phyloP scores from a whole-genome alignment of 139 green algal species.

The Zygnema cylindricum region DNA sequence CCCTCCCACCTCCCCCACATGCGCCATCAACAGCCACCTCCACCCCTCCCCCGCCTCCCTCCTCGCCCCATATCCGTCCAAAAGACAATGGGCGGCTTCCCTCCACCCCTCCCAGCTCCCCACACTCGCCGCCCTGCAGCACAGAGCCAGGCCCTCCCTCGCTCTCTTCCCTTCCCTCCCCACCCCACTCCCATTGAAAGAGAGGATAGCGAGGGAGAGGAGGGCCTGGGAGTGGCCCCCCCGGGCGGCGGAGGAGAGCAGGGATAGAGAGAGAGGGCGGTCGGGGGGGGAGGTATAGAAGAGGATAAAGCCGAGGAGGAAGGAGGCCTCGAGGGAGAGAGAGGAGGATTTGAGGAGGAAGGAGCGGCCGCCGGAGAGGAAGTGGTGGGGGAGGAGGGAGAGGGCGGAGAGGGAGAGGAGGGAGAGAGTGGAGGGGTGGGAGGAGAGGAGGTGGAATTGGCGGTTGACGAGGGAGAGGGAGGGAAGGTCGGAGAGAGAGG shows the following conservation, averaged over 20 bases:
- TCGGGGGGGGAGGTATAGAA: conserved; percentile 25
- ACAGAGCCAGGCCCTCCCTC: conserved; percentile 27
- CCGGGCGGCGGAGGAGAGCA: conserved; percentile 15
- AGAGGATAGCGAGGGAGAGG: conserved; percentile 52
- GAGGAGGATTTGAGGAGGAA: neutral
- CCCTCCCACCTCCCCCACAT: conserved; percentile 12
- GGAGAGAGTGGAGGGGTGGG: neutral
- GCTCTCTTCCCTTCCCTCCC: conserved; percentile 21
- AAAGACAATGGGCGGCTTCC: conserved; percentile 61
- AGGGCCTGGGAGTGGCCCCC: conserved; percentile 38
- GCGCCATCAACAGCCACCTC: conserved; percentile 50
- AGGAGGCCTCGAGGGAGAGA: neutral
- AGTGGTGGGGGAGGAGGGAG: neutral
- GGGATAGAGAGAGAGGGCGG: conserved; percentile 2
- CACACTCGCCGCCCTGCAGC: conserved; percentile 20
- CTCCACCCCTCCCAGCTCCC: conserved; percentile 34
- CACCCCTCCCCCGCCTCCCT: conserved; percentile 37
- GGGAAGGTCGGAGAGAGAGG: neutral
- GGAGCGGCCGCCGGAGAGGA: neutral
- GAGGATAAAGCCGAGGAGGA: conserved; percentile 12
- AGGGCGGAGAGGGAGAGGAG: neutral
- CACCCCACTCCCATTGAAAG: conserved; percentile 56
- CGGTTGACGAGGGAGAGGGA: neutral
- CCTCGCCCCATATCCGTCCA: conserved; percentile 55
- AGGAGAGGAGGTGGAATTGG: neutral